These are phyloP conservation scores for Saccharomycopsis amapae DNA, from an alignment of 805 yeast species.

Conservation along the genomic window DNA sequence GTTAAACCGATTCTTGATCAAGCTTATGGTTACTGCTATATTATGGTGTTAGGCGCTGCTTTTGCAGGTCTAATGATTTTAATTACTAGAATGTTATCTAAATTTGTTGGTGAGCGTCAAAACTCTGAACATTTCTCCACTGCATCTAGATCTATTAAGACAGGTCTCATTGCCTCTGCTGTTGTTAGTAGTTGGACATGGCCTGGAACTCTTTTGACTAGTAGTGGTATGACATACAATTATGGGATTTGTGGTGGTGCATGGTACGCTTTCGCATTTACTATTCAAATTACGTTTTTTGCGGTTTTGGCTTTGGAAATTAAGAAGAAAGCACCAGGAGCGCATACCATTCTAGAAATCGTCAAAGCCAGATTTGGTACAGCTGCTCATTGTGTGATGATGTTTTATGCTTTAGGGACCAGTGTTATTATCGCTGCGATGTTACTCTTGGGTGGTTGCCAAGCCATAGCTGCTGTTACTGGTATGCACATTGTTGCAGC, in stretches of 20 bases:
- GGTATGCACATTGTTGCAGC: constrained; percentile 42
- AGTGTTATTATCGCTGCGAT: constrained; percentile 35
- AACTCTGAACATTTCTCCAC: constrained; percentile 38
- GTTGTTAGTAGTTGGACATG: constrained; percentile 37
- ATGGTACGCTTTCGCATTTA: constrained; percentile 27
- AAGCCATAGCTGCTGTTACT: constrained; percentile 34
- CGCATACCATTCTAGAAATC: constrained; percentile 36
- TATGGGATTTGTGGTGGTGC: constrained; percentile 30
- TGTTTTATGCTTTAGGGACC: constrained; percentile 34
- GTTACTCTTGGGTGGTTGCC: constrained; percentile 40
- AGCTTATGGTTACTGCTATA: constrained; percentile 36
- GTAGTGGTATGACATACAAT: constrained; percentile 28
- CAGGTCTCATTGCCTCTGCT: constrained; percentile 37
- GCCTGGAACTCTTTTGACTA: constrained; percentile 28
- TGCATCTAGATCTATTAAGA: constrained; percentile 36
- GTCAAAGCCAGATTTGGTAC: constrained; percentile 35
- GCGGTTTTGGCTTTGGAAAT: constrained; percentile 31
- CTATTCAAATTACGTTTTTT: constrained; percentile 29
- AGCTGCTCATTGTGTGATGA: constrained; percentile 31
- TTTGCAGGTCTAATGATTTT: constrained; percentile 36
- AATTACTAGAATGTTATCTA: constrained; percentile 30
- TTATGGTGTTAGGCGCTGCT: constrained; percentile 36
- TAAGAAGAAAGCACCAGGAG: constrained; percentile 31
- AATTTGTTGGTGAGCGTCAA: constrained; percentile 33
- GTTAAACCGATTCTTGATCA: constrained; percentile 27